Base-by-base conservation (phyloP, 2,329 filamentous ascomycete genomes). In the Beauveria bassiana region DNA sequence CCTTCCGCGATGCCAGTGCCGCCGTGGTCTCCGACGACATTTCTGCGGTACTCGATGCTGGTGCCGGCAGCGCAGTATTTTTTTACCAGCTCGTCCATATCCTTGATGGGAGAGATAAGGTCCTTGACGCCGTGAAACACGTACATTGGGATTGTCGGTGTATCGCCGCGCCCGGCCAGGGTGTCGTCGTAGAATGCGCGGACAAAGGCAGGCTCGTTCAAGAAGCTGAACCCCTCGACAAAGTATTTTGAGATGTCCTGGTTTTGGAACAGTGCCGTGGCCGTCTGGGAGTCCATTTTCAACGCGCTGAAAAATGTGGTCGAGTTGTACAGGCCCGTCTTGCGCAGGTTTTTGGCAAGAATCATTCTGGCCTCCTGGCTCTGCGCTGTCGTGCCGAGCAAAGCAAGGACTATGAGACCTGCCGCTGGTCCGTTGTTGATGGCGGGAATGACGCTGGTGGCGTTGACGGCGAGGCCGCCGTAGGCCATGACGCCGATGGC, bases 401-500 rank as follows among this genome's bases (percentile, higher is more conserved):
- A 65, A 0, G 65, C 46, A 6, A 65, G 67, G 1, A 65, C 66
- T 0, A 54, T 64, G 5, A 71, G 61, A 0, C 69, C 69, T 1
- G 69, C 51, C 12, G 51, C 40, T 6, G 55, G 57, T 2, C 62
- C 65, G 2, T 71, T 72, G 22, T 75, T 74, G 12, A 75, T 66
- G 0, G 68, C 62, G 3, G 67, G 46, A 1, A 81, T 58, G 9
- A 76, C 73, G 2, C 66, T 70, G 1, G 69, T 71, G 10, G 77
- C 66, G 28, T 79, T 77, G 0, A 78, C 72, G 0, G 77, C 73
- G 4, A 79, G 64, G 0, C 81, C 81, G 3, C 82, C 81, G 0
- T 84, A 64, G 0, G 79, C 81, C 1, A 75, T 77, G 3, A 80
- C 81, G 1, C 71, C 71, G 38, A 85, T 73, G 2, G 72, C 69